Evolutionary conservation across 331 rosid species (phyloP).

Genomic region (Rosa hybrid): DNA sequence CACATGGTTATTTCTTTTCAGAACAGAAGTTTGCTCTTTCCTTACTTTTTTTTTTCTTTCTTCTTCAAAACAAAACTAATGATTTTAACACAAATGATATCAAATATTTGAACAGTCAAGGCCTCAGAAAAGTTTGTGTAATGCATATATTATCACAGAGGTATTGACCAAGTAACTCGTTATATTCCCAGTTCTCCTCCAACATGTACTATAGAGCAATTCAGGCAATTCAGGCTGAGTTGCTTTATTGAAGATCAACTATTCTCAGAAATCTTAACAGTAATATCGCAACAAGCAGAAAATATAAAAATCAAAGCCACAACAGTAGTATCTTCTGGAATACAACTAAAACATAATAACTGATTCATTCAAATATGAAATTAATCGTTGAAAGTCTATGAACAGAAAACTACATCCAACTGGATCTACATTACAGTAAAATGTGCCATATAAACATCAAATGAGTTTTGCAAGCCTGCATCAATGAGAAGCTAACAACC

Average conservation of each 20-base stretch:
- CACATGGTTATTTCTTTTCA: not conserved
- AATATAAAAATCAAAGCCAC: not conserved
- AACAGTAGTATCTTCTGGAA: not conserved
- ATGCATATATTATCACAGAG: not conserved
- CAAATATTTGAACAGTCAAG: not conserved
- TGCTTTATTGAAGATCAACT: not conserved
- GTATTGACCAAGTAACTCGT: not conserved
- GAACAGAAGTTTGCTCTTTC: not conserved
- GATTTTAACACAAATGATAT: not conserved
- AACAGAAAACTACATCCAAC: no score
- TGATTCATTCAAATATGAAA: not conserved
- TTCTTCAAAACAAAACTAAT: not conserved
- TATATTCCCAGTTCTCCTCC: not conserved
- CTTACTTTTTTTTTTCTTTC: not conserved
- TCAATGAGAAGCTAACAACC: no score
- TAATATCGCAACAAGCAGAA: not conserved
- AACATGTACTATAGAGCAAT: not conserved
- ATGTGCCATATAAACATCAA: no score
- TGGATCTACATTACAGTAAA: no score
- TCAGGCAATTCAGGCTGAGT: not conserved
- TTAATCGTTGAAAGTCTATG: no score
- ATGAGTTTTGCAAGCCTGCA: no score
- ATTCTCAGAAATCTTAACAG: not conserved
- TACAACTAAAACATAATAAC: not conserved
- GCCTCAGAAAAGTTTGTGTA: not conserved